These are phyloP conservation scores for Rhododendron williamsianum DNA, from an alignment of 148 eudicot species.

Conservation along the genomic window DNA sequence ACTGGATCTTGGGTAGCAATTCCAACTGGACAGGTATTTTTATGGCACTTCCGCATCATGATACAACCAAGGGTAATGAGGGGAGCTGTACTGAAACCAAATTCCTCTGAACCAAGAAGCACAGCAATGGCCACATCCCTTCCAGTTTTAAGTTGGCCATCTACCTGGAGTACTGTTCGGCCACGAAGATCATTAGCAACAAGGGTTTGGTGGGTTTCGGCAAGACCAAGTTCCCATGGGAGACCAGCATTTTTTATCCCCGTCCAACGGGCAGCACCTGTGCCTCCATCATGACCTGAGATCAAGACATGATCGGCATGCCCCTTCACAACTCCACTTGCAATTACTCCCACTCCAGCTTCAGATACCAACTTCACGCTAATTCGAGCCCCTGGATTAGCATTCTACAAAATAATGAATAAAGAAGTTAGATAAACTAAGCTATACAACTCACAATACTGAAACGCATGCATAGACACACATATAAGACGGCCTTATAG, in stretches of 20 bases:
- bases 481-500: not conserved
- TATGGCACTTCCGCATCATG: constrained; percentile 99
- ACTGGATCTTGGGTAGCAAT: constrained; percentile 99
- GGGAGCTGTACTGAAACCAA: constrained; percentile 99
- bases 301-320: constrained; percentile 95
- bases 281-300: constrained; percentile 99
- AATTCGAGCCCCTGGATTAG: constrained; percentile 88
- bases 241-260: constrained; percentile 98
- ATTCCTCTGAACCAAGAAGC: constrained; percentile 97
- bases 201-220: constrained; percentile 97
- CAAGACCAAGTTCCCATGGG: constrained; percentile 99
- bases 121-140: constrained; percentile 97
- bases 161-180: constrained; percentile 82
- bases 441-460: not conserved
- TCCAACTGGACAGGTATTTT: constrained; percentile 97
- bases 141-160: constrained; percentile 95
- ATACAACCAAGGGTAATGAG: constrained; percentile 95
- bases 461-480: constrained; percentile 29
- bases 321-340: constrained; percentile 95
- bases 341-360: constrained; percentile 99
- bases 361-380: constrained; percentile 97
- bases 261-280: constrained; percentile 98
- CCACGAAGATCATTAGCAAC: constrained; percentile 98
- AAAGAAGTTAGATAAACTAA: constrained; percentile 7
- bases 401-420: constrained; percentile 44